Evolutionary conservation across 345 rosid genomes (phyloP).

Genomic region (Anastatica hierochuntica): DNA sequence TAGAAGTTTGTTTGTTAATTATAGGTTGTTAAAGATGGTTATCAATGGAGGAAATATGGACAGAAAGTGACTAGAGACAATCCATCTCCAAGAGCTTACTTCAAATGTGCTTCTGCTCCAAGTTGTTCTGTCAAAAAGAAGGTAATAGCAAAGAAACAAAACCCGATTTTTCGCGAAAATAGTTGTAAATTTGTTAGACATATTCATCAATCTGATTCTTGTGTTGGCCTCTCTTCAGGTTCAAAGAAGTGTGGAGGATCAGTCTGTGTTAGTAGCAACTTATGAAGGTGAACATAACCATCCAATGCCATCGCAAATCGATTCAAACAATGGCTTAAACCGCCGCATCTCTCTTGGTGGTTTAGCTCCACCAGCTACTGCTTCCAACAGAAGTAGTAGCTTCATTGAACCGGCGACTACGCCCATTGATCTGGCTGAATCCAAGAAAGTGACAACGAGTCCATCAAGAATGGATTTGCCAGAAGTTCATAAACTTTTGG

Average conservation of each 20-base stretch:
- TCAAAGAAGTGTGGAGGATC: constrained; percentile 87
- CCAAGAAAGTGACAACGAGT: constrained; percentile 19
- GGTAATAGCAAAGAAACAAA: constrained; percentile 27
- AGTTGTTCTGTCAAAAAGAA: constrained; percentile 94
- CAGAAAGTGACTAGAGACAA: constrained; percentile 99
- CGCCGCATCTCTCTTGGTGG: constrained; percentile 27
- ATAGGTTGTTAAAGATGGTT: constrained; percentile 93
- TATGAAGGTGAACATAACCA: constrained; percentile 99
- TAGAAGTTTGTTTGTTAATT: background rate
- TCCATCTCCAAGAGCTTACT: constrained; percentile 97
- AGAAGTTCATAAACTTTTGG: constrained; percentile 53
- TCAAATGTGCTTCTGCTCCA: constrained; percentile 95
- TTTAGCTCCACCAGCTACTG: constrained; percentile 25
- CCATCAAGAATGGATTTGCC: constrained; percentile 48
- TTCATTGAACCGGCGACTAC: constrained; percentile 41
- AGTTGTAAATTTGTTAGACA: background rate
- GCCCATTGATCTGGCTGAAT: constrained; percentile 7
- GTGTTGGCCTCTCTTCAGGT: constrained; percentile 42
- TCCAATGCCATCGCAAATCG: constrained; percentile 56
- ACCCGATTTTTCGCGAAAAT: background rate
- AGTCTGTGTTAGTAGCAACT: constrained; percentile 76
- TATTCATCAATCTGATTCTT: constrained; percentile 1
- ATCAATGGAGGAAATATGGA: constrained; percentile 98
- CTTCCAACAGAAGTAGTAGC: constrained; percentile 30
- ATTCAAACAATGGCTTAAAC: constrained; percentile 41